Base-by-base conservation (phyloP, 805 yeast genomes). In the Hanseniaspora lachancei region DNA sequence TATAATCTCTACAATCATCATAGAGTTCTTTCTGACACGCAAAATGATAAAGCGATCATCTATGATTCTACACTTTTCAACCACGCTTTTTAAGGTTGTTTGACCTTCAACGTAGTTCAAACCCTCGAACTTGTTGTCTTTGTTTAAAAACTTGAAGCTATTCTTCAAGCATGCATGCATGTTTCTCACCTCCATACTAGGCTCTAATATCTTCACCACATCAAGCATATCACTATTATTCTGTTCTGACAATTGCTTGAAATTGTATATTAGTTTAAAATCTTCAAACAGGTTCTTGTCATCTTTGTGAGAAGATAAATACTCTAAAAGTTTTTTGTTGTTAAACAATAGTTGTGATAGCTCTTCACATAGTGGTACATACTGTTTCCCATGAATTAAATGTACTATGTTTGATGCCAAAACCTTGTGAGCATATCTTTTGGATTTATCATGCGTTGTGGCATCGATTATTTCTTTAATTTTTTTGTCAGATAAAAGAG, bases 331-430 rank as follows among this genome's bases (percentile, higher is more conserved):
- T 49, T 54, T 60, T 23, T 48, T 60, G 57, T 57, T 65, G 50
- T 63, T 64, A 67, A 81, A 89, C 41, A 89, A 65, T 54, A 85
- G 76, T 6, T 81, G 76, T 16, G 95, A 82, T 16, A 86, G 76
- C 23, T 76, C 71, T 21, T 79, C 78, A 61, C 93, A 86, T 40
- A 79, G 77, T 27, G 76, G 73, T 3, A 96, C 89, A 10, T 76
- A 4, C 89, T 91, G 41, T 9, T 73, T 74, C 0, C 97, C 97
- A 68, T 89, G 96, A 43, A 93, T 75, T 62, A 93, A 73, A 62
- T 88, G 95, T 7, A 91, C 84, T 48, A 89, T 85, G 64, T 91
- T 96, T 38, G 78, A 69, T 0, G 97, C 97, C 34, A 93, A 74
- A 0, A 81, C 66, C 47, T 79, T 74, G 68, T 93, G 97, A 0